Base-by-base conservation (phyloP, 2,329 filamentous ascomycete genomes). In the Pseudopyrenochaeta lycopersici region DNA sequence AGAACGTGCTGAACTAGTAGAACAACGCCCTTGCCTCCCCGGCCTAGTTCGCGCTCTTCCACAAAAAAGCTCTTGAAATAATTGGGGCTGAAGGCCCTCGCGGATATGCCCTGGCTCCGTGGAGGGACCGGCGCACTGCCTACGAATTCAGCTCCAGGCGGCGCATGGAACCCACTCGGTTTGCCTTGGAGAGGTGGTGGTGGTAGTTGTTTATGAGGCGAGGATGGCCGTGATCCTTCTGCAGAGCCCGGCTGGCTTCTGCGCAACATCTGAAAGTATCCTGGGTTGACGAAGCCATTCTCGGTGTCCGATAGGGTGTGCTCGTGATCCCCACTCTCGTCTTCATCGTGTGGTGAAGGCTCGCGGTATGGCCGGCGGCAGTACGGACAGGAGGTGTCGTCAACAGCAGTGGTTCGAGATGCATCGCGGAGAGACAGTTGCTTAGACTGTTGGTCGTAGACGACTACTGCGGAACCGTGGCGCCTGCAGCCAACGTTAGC, bases 41-140 rank as follows among this genome's bases (percentile, higher is more conserved):
- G 86, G 0, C 95, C 95, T 0, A 99, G 82, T 67, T 94, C 89
- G 4, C 85, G 83, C 76, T 98, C 91, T 67, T 96, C 93, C 3
- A 92, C 88, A 68, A 99, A 99, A 76, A 97, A 98, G 12, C 87
- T 89, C 66, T 90, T 87, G 78, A 98, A 98, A 72, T 98, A 99
- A 64, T 93, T 88, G 6, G 90, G 93, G 64, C 90, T 96, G 68
- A 99, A 97, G 0, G 95, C 92, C 23, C 91, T 87, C 50, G 88
- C 86, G 29, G 91, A 91, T 49, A 99, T 99, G 23, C 90, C 88
- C 56, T 90, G 87, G 44, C 65, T 68, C 32, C 53, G 63, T 17
- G 74, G 66, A 5, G 77, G 70, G 14, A 76, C 67, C 12, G 81
- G 78, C 18, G 78, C 69, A 56, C 78, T 81, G 23, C 75, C 76